These are phyloP conservation scores for Cercospora beticola DNA, from an alignment of 2,329 filamentous ascomycete genomes.

Conservation along the genomic window DNA sequence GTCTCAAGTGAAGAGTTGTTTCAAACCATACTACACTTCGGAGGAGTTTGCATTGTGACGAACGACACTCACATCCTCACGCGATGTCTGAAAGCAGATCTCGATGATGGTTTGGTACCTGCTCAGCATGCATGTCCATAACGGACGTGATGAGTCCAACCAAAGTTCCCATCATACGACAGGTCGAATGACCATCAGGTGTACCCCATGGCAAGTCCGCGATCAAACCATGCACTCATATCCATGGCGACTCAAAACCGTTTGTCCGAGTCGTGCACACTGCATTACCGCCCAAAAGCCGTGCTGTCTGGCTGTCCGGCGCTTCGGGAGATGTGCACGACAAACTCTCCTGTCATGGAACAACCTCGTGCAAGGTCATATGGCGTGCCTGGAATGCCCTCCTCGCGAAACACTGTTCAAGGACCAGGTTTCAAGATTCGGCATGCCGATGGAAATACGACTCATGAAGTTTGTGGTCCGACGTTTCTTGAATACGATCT, in stretches of 20 bases:
- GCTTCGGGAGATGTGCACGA: constrained; percentile 2
- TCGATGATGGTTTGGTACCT: not conserved
- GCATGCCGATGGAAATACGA: constrained; percentile 1
- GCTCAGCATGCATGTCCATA: not conserved
- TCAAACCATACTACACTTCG: not conserved
- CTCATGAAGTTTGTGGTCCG: not conserved
- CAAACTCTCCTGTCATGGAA: not conserved
- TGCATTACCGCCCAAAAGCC: constrained; percentile 10
- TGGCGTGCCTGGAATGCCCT: not conserved
- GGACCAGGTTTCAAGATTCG: constrained; percentile 6
- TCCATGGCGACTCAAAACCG: not conserved
- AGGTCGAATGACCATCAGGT: not conserved
- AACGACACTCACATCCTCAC: not conserved
- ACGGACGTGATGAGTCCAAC: not conserved
- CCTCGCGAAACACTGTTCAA: not conserved
- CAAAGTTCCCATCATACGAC: not conserved
- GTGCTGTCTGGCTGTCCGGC: constrained; percentile 7
- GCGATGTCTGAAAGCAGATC: not conserved
- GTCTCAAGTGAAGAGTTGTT: not conserved
- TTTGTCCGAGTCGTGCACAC: constrained; percentile 1
- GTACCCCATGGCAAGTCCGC: not conserved
- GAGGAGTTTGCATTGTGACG: too few species aligned
- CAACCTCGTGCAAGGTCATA: not conserved
- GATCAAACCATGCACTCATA: not conserved
- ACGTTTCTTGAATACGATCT: not conserved